These are phyloP conservation scores for Fusarium kyushuense DNA, from an alignment of 2,329 filamentous ascomycete genomes.

Conservation along the genomic window DNA sequence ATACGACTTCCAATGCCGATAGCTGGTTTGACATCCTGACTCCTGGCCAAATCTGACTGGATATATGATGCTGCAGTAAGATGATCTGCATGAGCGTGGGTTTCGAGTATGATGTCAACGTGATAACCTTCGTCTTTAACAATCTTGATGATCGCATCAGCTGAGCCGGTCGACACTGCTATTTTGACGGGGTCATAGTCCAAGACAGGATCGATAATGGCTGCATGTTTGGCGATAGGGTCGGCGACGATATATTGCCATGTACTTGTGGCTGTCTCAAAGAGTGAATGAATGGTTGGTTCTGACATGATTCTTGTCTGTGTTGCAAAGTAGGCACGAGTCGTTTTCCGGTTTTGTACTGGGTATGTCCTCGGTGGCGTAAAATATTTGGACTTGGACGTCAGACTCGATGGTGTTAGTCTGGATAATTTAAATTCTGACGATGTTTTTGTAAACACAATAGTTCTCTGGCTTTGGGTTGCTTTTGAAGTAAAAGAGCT, in stretches of 20 bases:
- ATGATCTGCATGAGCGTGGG: conserved; percentile 72
- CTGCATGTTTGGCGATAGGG: conserved; percentile 59
- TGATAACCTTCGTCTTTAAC: conserved; percentile 60
- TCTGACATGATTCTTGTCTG: conserved; percentile 1
- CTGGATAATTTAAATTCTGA: accelerated
- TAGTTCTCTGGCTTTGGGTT: background rate
- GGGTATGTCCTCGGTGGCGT: background rate
- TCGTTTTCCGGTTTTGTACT: background rate
- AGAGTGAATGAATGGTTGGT: conserved; percentile 32
- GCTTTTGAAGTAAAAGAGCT: background rate
- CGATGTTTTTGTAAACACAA: background rate
- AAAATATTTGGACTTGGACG: too few species aligned
- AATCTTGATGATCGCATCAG: conserved; percentile 63
- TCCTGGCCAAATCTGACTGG: conserved; percentile 56
- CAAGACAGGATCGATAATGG: conserved; percentile 72
- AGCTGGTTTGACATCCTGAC: conserved; percentile 53
- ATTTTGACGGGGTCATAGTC: conserved; percentile 62
- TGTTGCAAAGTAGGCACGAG: background rate
- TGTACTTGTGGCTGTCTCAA: conserved; percentile 57
- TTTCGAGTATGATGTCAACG: conserved; percentile 68
- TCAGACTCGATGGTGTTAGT: background rate
- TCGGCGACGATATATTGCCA: conserved; percentile 73
- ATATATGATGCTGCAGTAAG: conserved; percentile 70
- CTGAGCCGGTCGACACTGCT: conserved; percentile 62
- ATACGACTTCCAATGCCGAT: conserved; percentile 70